Evolutionary conservation across 2,329 filamentous ascomycete species (phyloP), one percentile per base, ranked within the genome.

Genomic region (Byssothecium circinans): DNA sequence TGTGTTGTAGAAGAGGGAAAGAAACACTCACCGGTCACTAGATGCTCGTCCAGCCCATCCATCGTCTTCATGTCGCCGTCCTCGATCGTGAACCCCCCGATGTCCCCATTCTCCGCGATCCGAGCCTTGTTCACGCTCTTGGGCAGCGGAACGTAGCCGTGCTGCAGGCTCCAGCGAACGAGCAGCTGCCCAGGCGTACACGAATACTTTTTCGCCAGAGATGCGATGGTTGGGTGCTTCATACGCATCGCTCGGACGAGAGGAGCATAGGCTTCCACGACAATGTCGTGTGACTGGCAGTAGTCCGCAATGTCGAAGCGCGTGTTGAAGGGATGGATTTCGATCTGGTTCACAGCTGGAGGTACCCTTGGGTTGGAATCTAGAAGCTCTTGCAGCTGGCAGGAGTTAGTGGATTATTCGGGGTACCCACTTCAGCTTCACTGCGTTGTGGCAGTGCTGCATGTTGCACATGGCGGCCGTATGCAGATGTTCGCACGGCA

Each of bases 291-390:
- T 50, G 81, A 73, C 47, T 81, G 77, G 62, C 89, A 89, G 57
- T 82, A 84, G 11, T 79, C 76, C 0, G 83, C 80, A 53, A 94
- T 90, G 30, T 79, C 77, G 0, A 75, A 77, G 43, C 86, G 82
- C 1, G 87, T 90, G 67, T 91, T 89, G 79, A 92, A 94, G 0
- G 88, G 88, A 52, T 92, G 88, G 1, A 91, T 80, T 67, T 92
- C 68, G 59, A 91, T 86, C 72, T 94, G 89, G 61, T 92, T 92
- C 41, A 92, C 82, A 1, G 83, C 81, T 0, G 89, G 88, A 8
- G 75, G 68, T 37, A 88, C 78, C 0, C 78, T 76, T 0, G 86
- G 84, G 10, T 81, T 81, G 0, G 79, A 79, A 2, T 78, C 76
- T 61, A 89, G 79, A 40, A 91, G 74, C 64, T 91, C 87, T 53